Evolutionary conservation across 305 asterid genomes (phyloP), one percentile per base, ranked within the genome.

Genomic region (Fraxinus sp.): DNA sequence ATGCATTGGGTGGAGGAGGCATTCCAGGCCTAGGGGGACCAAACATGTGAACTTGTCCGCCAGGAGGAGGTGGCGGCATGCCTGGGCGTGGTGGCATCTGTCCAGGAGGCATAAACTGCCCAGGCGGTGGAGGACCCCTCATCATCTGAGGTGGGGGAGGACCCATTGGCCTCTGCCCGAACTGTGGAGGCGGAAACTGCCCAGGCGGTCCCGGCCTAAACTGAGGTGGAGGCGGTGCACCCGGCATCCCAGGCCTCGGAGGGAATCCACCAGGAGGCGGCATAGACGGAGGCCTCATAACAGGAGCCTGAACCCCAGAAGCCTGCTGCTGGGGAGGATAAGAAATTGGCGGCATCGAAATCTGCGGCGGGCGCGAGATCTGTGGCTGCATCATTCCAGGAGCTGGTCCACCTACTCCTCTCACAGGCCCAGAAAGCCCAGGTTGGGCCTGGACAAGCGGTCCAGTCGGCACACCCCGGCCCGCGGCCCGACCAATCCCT

Each of bases 311-410:
- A 91, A 89, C 59, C 68, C 39, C 75, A 14, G 97, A 66, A 24
- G n/a, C 2, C 13, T 87, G 93, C 85, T 89, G 91, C 85, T 28
- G 75, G 41, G 80, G 92, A n/a, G 95, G 97, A 75, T 92, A 92
- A 10, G 90, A 82, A 73, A 92, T 85, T 0, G 99, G 97, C 1
- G 75, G 75, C 75, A 28, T 28, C 13, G 75, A 70, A 28, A 70
- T 70, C 75, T 70, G 75, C 1, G 73, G 73, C n/a, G 97, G 97
- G 26, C 98, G 90, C 1, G 98, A 90, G 74, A 95, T 89, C 90
- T 95, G 98, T 6, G 98, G 98, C 90, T 94, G 98, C 98, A 94
- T 95, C 98, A 94, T 94, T 6, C 97, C 95, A 2, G 98, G 97
- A 1, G 95, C 90, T 0, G 98, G 98, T 11, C 98, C 98, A 36